Conservation (phyloP, 306 rosid species). For the Mimosa pudica region DNA sequence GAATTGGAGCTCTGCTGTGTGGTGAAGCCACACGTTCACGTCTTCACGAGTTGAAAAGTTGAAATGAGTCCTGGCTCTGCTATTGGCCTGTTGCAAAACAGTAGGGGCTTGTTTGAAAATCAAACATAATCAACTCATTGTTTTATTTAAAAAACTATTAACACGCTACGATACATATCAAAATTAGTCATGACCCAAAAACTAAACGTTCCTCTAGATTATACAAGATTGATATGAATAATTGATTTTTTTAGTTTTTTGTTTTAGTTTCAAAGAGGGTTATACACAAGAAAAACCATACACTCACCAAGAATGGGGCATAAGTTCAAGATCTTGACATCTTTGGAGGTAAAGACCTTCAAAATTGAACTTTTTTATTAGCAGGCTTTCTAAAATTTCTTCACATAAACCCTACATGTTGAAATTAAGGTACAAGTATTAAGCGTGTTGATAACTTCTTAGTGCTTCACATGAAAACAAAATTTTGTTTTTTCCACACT, state of each 20-base stretch:
- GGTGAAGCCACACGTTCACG: neutral
- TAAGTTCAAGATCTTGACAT: neutral
- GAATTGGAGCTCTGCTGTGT: neutral
- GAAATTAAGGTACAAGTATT: neutral
- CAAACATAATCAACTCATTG: too few relatives aligned
- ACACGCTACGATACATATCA: too few relatives aligned
- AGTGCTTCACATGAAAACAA: conserved; percentile 22
- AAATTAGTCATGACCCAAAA: too few relatives aligned
- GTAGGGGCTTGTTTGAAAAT: neutral
- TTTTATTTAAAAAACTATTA: too few relatives aligned
- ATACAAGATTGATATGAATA: too few relatives aligned
- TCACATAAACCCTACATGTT: neutral
- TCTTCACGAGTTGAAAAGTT: neutral
- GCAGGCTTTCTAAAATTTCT: neutral
- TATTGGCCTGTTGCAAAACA: neutral
- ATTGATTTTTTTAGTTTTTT: too few relatives aligned
- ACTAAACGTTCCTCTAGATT: too few relatives aligned
- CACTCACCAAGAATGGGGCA: neutral
- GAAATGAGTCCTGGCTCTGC: neutral
- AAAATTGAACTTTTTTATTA: conserved; percentile 1
- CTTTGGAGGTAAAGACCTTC: neutral
- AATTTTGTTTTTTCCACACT: neutral
- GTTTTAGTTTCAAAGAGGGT: neutral
- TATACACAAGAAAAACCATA: too few relatives aligned
- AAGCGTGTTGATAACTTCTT: neutral